Evolutionary conservation across 163 green algal species (phyloP).

Genomic region (Chlamydomonas reinhardtii): DNA sequence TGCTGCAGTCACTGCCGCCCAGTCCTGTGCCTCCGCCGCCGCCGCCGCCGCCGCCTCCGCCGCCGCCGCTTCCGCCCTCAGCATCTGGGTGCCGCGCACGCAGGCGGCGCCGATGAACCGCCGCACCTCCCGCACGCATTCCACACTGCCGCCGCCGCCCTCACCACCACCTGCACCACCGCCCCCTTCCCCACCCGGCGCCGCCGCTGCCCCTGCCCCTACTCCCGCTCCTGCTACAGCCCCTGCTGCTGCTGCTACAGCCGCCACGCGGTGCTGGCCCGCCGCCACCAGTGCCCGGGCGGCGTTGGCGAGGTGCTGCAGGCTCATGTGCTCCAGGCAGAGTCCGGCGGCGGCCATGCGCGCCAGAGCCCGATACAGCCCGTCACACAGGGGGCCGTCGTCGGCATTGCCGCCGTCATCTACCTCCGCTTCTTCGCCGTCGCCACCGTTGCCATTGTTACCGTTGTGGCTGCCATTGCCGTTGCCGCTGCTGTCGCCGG

Average conservation of each 20-base stretch:
- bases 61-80: neutral
- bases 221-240: neutral
- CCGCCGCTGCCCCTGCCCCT: neutral
- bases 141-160: neutral
- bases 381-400: slow-evolving; percentile 9
- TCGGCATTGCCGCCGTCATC: neutral
- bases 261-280: neutral
- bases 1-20: no score
- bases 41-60: no score
- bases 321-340: neutral
- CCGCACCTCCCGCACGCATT: neutral
- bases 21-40: no score
- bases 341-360: neutral
- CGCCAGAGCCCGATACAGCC: slow-evolving; percentile 8
- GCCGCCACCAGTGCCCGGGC: slow-evolving; percentile 13
- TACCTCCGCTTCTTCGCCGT: no score
- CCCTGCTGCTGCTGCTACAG: neutral
- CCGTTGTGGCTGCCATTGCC: neutral
- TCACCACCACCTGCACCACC: neutral
- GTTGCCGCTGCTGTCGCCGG: no score
- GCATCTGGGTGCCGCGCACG: neutral
- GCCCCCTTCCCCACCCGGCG: no score
- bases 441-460: neutral
- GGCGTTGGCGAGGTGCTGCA: slow-evolving; percentile 14
- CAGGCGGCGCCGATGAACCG: neutral